Evolutionary conservation across 1,139 yeast genomes (phyloP).

Genomic region (Taphrina betulina): DNA sequence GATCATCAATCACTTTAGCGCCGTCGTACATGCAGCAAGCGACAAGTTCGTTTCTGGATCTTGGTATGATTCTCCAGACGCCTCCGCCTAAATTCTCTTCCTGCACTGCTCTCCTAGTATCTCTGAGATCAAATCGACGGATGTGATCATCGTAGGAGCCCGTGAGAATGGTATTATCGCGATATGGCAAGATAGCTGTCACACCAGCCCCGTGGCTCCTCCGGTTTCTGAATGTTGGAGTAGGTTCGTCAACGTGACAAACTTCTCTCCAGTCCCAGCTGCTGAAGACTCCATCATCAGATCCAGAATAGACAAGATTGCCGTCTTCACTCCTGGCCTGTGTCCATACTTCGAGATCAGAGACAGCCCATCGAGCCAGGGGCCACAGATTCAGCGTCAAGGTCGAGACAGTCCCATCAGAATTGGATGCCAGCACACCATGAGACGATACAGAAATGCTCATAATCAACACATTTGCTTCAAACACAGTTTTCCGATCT

Average conservation of each 20-base stretch:
- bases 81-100: slow-evolving; percentile 32
- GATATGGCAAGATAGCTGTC: slow-evolving; percentile 28
- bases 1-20: slow-evolving; percentile 27
- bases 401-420: slow-evolving; percentile 18
- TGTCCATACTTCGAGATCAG: slow-evolving; percentile 30
- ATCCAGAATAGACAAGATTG: slow-evolving; percentile 23
- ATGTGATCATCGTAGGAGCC: slow-evolving; percentile 34
- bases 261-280: slow-evolving; percentile 14
- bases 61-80: slow-evolving; percentile 33
- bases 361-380: neutral
- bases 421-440: slow-evolving; percentile 18
- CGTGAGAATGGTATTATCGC: slow-evolving; percentile 13
- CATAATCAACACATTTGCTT: slow-evolving; percentile 19
- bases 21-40: slow-evolving; percentile 34
- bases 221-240: slow-evolving; percentile 11
- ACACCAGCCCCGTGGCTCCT: slow-evolving; percentile 32
- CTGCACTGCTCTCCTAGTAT: slow-evolving; percentile 8
- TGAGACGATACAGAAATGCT: slow-evolving; percentile 13
- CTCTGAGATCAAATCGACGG: slow-evolving; percentile 28
- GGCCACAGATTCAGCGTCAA: slow-evolving; percentile 10
- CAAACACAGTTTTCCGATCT: neutral
- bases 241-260: too few relatives aligned
- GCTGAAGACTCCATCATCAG: slow-evolving; percentile 30
- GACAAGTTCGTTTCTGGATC: neutral
- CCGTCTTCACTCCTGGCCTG: slow-evolving; percentile 19